Evolutionary conservation across 805 yeast genomes (phyloP).

Genomic region (Ogataea nitratoaversa): DNA sequence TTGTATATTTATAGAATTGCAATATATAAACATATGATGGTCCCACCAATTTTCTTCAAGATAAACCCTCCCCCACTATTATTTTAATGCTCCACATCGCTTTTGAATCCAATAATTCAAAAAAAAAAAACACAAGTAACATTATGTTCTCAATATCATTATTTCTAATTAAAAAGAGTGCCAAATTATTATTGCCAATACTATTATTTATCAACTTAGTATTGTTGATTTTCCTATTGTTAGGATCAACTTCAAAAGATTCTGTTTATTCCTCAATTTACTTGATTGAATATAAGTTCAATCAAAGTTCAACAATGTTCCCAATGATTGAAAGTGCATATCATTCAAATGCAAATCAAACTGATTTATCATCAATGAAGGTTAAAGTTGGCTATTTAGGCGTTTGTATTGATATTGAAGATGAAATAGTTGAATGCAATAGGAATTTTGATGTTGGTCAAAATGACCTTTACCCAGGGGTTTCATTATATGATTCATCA

Average conservation of each 20-base stretch:
- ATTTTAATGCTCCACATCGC: too few species aligned
- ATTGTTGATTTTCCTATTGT: constrained; percentile 48
- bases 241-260: constrained; percentile 47
- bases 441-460: constrained; percentile 8
- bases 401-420: constrained; percentile 42
- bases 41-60: too few species aligned
- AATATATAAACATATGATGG: too few species aligned
- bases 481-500: constrained; percentile 31
- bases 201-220: constrained; percentile 45
- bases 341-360: constrained; percentile 24
- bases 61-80: too few species aligned
- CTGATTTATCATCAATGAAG: constrained; percentile 36
- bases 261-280: constrained; percentile 45
- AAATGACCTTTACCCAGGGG: constrained; percentile 24
- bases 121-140: neutral
- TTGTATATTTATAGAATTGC: too few species aligned
- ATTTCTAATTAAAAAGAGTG: constrained; percentile 32
- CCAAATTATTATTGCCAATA: constrained; percentile 38
- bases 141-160: neutral
- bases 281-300: constrained; percentile 45
- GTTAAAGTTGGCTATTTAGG: constrained; percentile 55
- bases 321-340: constrained; percentile 37
- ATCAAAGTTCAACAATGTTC: constrained; percentile 40
- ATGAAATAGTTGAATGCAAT: constrained; percentile 33
- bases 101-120: too few species aligned